A percentile compares a stretch with the other conserved stretches of the same genome.
Conservation (phyloP, 306 rosid species). For the cucumber (Cucumis sativus) region DNA sequence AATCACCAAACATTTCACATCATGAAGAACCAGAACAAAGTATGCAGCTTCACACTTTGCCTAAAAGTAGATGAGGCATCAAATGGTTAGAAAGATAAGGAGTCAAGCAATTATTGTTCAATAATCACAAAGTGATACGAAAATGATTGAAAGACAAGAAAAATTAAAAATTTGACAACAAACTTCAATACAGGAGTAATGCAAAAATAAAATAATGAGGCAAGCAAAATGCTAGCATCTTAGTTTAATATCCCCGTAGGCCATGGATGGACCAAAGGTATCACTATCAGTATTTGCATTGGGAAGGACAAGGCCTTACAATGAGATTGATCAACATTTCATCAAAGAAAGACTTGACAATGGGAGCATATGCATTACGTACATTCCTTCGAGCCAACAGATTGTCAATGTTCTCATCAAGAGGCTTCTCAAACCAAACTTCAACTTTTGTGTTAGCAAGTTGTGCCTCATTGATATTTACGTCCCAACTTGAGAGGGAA, state of each 20-base stretch:
- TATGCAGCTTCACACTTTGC: constrained; percentile 79
- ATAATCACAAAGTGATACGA: not conserved
- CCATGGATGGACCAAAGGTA: not conserved
- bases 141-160: not conserved
- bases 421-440: too few relatives aligned
- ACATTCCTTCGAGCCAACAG: too few relatives aligned
- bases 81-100: constrained; percentile 1
- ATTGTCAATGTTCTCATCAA: too few relatives aligned
- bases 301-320: not conserved
- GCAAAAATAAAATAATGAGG: not conserved
- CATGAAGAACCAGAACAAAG: constrained; percentile 78
- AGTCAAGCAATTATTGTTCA: not conserved
- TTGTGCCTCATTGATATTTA: too few relatives aligned
- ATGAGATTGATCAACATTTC: not conserved
- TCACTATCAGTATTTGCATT: not conserved
- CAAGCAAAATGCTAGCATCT: not conserved
- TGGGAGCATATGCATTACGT: too few relatives aligned
- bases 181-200: not conserved
- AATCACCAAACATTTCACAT: constrained; percentile 50
- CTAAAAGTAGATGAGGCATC: constrained; percentile 25
- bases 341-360: too few relatives aligned
- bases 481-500: too few relatives aligned
- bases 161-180: not conserved
- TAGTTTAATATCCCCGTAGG: not conserved
- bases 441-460: too few relatives aligned